Evolutionary conservation across 345 rosid species (phyloP).

Genomic region (Pistacia atlantica): DNA sequence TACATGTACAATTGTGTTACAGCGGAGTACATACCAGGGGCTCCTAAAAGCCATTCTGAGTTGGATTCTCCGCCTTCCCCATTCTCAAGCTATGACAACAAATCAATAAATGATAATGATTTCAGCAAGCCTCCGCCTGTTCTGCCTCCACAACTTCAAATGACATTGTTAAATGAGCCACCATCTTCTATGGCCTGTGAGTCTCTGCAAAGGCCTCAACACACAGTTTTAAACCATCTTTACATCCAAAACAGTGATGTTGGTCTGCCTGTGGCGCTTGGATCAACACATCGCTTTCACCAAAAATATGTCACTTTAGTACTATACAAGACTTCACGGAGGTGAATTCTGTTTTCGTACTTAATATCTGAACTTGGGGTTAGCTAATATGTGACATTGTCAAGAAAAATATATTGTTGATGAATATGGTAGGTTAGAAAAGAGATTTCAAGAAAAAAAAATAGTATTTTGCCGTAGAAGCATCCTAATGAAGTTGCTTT

Average conservation of each 20-base stretch:
- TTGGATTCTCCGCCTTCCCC: constrained; percentile 63
- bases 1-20: neutral
- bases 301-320: constrained; percentile 51
- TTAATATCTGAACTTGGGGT: neutral
- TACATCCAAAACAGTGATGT: constrained; percentile 34
- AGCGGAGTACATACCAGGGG: constrained; percentile 51
- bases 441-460: constrained; percentile 4
- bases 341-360: constrained; percentile 24
- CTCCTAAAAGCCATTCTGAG: constrained; percentile 43
- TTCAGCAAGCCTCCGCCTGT: constrained; percentile 59
- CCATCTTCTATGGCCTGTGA: constrained; percentile 12
- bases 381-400: constrained; percentile 15
- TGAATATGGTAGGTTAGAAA: constrained; percentile 4
- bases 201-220: constrained; percentile 38
- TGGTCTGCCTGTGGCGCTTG: constrained; percentile 41
- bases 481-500: constrained; percentile 15
- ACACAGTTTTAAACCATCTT: constrained; percentile 44
- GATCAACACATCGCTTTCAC: constrained; percentile 46
- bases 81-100: constrained; percentile 49
- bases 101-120: constrained; percentile 36
- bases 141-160: constrained; percentile 55
- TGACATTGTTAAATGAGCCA: constrained; percentile 27
- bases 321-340: constrained; percentile 42
- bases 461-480: constrained; percentile 14
- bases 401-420: constrained; percentile 13